Percentiles rank a stretch among this genome's conserved stretches.
Evolutionary conservation across 176 grass and related monocot species (phyloP).

Genomic region (Oryza glumipatula): DNA sequence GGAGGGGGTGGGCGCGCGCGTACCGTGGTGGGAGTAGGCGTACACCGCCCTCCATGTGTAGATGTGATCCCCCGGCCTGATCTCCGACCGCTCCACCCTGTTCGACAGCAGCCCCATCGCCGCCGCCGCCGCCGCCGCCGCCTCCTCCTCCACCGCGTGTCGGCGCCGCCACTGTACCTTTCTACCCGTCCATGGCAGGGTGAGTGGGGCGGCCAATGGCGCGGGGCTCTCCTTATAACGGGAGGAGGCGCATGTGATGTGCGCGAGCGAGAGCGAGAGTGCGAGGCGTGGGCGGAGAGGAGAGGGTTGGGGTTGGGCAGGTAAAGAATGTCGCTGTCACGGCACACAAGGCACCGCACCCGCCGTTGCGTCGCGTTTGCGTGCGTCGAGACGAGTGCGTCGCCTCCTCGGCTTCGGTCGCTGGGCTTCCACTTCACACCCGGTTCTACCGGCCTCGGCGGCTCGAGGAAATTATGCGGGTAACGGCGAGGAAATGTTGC

Average conservation of each 20-base stretch:
- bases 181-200: constrained; percentile 32
- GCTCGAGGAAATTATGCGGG: not conserved
- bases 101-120: constrained; percentile 86
- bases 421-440: not conserved
- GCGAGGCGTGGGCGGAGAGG: too few relatives aligned
- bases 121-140: constrained; percentile 32
- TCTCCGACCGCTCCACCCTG: constrained; percentile 74
- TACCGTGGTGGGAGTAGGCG: constrained; percentile 97
- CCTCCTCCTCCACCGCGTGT: not conserved
- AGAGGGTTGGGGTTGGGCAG: not conserved
- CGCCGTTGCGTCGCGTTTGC: not conserved
- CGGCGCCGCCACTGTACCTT: not conserved
- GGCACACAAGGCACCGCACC: constrained; percentile 18
- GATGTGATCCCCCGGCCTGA: constrained; percentile 91
- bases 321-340: constrained; percentile 70
- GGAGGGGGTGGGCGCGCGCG: not conserved
- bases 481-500: not conserved
- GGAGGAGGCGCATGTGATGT: not conserved
- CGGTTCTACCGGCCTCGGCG: not conserved
- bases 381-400: not conserved
- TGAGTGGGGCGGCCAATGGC: constrained; percentile 5
- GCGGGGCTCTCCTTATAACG: constrained; percentile 5
- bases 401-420: constrained; percentile 17
- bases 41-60: constrained; percentile 91
- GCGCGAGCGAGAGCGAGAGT: too few relatives aligned